Evolutionary conservation across 2,329 filamentous ascomycete genomes (phyloP), one percentile per base, ranked within the genome.

Genomic region (Alternaria brassicicola): DNA sequence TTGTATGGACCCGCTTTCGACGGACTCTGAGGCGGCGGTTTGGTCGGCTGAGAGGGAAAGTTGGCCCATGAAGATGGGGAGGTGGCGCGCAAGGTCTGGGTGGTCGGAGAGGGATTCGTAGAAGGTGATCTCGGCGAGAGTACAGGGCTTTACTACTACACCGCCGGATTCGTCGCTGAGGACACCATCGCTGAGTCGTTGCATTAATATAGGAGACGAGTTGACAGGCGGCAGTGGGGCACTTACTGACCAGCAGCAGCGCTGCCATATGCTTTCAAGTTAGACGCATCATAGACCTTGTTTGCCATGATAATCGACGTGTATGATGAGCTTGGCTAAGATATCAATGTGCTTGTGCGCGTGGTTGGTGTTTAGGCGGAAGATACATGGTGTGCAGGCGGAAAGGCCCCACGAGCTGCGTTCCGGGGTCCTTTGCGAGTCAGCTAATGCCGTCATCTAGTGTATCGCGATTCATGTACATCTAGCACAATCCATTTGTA

Each of bases 131-230:
- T 99, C 95, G 63, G 88, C 84, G 62, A 87, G 80, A 0, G 91
- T 96, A 78, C 94, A 98, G 17, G 95, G 95, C 79, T 99, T 99
- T 74, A 97, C 92, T 75, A 99, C 91, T 31, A 98, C 83, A 63
- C 90, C 87, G 74, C 95, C 95, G 52, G 91, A 88, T 54, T 85
- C 83, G 72, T 96, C 92, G 74, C 89, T 93, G 69, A 96, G 86
- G 45, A 96, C 94, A 64, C 95, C 95, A 67, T 96, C 93, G 80
- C 93, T 97, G 73, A 46, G 51, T 35, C 52, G 50, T 6, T 36
- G 38, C 64, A 49, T 42, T 50, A 56, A 57, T 35, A 26, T 46
- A 26, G 41, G 25, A 21, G 33, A 41, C 43, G 33, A 39, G 39
- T 46, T 55, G 55, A 9, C 41, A 21, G 45, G 53, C 23, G 46